These are phyloP conservation scores for Aciculoconidium aculeatum DNA, from an alignment of 805 yeast genomes.

Conservation along the genomic window DNA sequence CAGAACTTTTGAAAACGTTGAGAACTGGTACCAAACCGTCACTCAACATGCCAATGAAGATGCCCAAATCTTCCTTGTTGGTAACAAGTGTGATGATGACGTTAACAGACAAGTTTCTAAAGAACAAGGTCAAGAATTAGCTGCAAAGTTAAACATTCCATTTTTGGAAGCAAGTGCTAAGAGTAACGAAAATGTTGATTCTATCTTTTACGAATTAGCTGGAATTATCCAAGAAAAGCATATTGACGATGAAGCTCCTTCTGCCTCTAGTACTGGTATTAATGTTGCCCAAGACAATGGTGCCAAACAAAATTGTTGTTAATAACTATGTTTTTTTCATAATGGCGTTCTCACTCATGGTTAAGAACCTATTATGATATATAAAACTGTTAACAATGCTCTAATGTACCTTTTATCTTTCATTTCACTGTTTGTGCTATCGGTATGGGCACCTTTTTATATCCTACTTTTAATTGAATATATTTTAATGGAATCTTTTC, in stretches of 20 bases:
- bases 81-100: conserved; percentile 90
- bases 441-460: no score
- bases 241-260: conserved; percentile 30
- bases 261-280: conserved; percentile 26
- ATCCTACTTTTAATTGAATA: no score
- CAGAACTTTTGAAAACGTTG: conserved; percentile 86
- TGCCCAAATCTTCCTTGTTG: conserved; percentile 89
- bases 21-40: conserved; percentile 93
- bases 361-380: no score
- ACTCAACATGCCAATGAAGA: conserved; percentile 96
- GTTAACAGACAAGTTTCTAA: conserved; percentile 79
- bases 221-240: conserved; percentile 78
- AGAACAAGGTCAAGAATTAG: conserved; percentile 88
- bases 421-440: no score
- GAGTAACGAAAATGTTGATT: conserved; percentile 86
- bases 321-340: no score
- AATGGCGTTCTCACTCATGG: no score
- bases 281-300: conserved; percentile 32
- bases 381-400: no score
- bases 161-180: conserved; percentile 97
- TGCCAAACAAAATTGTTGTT: conserved; percentile 37
- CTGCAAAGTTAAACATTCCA: conserved; percentile 80
- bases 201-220: conserved; percentile 86
- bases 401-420: no score
- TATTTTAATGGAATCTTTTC: no score